These are phyloP conservation scores for Caloboletus inedulis DNA, from an alignment of 1,284 basidiomycete species.

Conservation along the genomic window DNA sequence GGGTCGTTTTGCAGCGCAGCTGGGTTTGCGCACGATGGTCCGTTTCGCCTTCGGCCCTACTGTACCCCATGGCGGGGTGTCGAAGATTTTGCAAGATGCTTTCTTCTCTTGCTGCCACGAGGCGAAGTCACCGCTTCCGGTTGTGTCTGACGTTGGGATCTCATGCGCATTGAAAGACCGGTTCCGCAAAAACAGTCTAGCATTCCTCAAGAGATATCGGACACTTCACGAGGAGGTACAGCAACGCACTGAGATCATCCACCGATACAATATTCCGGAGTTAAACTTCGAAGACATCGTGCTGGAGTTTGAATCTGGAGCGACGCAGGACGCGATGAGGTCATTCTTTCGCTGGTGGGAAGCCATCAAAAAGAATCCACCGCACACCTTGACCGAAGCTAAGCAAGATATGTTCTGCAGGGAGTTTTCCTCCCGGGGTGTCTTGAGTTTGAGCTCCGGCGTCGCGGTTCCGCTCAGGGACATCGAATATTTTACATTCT, in stretches of 20 bases:
- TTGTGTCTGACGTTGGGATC: constrained; percentile 73
- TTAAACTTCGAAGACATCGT: constrained; percentile 83
- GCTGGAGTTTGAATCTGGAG: constrained; percentile 46
- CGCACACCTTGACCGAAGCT: too few species aligned
- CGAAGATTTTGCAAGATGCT: constrained; percentile 66
- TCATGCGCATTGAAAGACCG: not conserved
- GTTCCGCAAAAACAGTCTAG: constrained; percentile 1
- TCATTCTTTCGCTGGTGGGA: constrained; percentile 91
- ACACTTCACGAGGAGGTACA: constrained; percentile 39
- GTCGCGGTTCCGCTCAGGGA: constrained; percentile 48
- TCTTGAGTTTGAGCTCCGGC: constrained; percentile 1
- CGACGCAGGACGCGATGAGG: constrained; percentile 72
- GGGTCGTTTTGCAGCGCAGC: constrained; percentile 49
- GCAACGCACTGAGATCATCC: constrained; percentile 47
- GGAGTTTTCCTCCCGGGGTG: not conserved
- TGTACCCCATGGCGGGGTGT: constrained; percentile 80
- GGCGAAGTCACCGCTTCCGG: constrained; percentile 15
- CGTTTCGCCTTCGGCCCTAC: constrained; percentile 86
- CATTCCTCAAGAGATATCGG: constrained; percentile 11
- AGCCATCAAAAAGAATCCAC: not conserved
- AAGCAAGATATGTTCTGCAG: constrained; percentile 3
- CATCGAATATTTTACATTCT: constrained; percentile 54
- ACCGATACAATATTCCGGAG: constrained; percentile 56
- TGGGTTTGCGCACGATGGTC: constrained; percentile 73
- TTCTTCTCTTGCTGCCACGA: constrained; percentile 69